phyloP scores from a whole-genome alignment of 495 filamentous ascomycete species.

The Thermochaetoides thermophila region DNA sequence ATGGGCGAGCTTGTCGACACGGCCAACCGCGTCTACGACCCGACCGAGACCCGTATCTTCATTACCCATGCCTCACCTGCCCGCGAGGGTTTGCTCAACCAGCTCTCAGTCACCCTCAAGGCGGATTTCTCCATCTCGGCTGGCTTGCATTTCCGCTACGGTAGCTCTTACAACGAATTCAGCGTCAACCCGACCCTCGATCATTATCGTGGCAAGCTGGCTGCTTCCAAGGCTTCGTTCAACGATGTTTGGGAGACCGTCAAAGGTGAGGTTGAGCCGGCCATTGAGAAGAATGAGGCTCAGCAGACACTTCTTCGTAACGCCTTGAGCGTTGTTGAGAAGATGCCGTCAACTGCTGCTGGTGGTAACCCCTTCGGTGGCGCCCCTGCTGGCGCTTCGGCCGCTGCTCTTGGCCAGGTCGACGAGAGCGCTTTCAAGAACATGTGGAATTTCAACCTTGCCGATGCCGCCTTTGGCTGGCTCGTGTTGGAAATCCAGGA shows the following conservation, averaged over 20 bases:
- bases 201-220: constrained; percentile 97
- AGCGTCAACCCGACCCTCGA: constrained; percentile 96
- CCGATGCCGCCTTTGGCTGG: constrained; percentile 94
- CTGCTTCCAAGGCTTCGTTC: constrained; percentile 97
- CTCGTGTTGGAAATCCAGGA: constrained; percentile 87
- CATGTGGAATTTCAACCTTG: constrained; percentile 99
- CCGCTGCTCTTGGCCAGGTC: constrained; percentile 64
- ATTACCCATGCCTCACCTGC: constrained; percentile 96
- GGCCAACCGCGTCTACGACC: constrained; percentile 94
- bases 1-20: constrained; percentile 99
- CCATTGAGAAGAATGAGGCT: constrained; percentile 79
- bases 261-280: constrained; percentile 83
- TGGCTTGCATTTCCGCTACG: constrained; percentile 95
- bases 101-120: constrained; percentile 94
- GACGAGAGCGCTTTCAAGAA: constrained; percentile 99
- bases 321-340: constrained; percentile 77
- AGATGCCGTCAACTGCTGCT: constrained; percentile 89
- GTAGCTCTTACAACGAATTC: constrained; percentile 99
- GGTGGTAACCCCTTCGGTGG: constrained; percentile 96
- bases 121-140: constrained; percentile 97
- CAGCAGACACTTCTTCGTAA: constrained; percentile 84
- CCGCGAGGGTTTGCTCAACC: constrained; percentile 91
- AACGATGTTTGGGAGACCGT: constrained; percentile 99
- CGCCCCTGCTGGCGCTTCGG: constrained; percentile 45
- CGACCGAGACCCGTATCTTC: constrained; percentile 94